Base-by-base conservation (phyloP, 805 yeast genomes). In the Jamesozyma rosinii region DNA sequence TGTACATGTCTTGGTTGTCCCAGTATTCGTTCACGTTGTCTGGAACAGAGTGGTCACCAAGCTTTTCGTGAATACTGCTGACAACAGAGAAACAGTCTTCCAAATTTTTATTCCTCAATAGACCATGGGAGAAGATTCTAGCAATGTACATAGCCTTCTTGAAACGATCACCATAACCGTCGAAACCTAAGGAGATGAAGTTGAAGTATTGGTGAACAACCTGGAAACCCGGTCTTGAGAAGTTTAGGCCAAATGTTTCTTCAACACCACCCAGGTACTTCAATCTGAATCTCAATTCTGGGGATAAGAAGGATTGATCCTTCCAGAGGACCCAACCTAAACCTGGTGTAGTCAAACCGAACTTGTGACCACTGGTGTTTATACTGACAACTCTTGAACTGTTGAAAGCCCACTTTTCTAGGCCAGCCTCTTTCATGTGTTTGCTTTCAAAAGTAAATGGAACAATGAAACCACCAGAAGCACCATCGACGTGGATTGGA, bases 401-500 rank as follows among this genome's bases (percentile, higher is more conserved):
- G 48, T 79, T 67, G 67, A 88, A 89, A 62, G 87, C 95, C 96
- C 96, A 88, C 13, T 50, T 43, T 21, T 40, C 44, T 34, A 57
- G 41, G 13, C 49, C 48, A 37, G 35, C 44, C 14, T 37, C 37
- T 10, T 42, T 42, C 51, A 59, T 48, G 52, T 71, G 74, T 48
- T 79, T 70, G 15, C 81, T 75, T 3, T 95, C 94, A 58, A 72
- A 81, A 24, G 77, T 63, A 57, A 88, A 83, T 17, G 97, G 95
- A 2, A 95, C 95, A 35, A 88, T 74, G 58, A 88, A 77, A 1
- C 83, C 97, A 45, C 96, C 96, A 18, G 87, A 77, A 2, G 96
- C 96, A 51, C 92, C 97, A 61, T 88, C 97, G 22, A 89, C 92
- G 59, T 88, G 97, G 57, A 88, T 86, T 37, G 92, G 87, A 45